Base-by-base conservation (phyloP, 257 asterid genomes). In the Primulina huaijiensis region DNA sequence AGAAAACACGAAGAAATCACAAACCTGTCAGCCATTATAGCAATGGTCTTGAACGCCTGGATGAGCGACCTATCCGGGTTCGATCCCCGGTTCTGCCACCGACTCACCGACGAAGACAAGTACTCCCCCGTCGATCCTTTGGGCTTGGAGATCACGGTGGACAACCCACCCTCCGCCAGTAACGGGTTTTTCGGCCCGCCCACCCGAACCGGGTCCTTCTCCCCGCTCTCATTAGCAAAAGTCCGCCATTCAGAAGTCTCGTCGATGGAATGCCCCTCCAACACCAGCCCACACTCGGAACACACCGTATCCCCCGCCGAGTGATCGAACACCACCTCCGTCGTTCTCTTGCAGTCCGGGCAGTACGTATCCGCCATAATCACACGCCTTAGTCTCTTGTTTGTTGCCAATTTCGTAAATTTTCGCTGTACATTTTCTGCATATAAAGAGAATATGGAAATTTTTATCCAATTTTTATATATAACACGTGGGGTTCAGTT, bases 191-290 rank as follows among this genome's bases (percentile, higher is more conserved):
- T 70, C n/a, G 86, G 87, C 0, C 86, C 87, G 0, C 90, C 90
- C 27, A 85, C 90, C 19, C 90, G 80, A 9, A 68, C 80, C 16
- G 90, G 90, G 76, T 85, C 87, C 59, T 74, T 80, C 17, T 85
- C 87, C 3, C 90, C 90, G 0, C 83, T 68, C 71, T 85, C 90
- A 38, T 82, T 75, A 2, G 90, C 87, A 59, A 85, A 85, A 19
- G 84, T 85, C 30, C 90, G 70, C 90, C 91, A 86, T 67, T 86
- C 91, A 1, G 87, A 85, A 11, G 83, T 77, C 80, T 85, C 90
- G 34, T 86, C 89, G 7, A 83, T 82, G 21, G 84, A 83, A 71
- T 82, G 88, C 25, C 89, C 81, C 77, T 86, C 91, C 68, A 86
- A 64, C 23, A 86, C 89, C 58, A 86, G 71, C 0, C 89, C 91